Conservation (phyloP, 2,329 filamentous ascomycete genomes). For the Domatiomyces globalis region DNA sequence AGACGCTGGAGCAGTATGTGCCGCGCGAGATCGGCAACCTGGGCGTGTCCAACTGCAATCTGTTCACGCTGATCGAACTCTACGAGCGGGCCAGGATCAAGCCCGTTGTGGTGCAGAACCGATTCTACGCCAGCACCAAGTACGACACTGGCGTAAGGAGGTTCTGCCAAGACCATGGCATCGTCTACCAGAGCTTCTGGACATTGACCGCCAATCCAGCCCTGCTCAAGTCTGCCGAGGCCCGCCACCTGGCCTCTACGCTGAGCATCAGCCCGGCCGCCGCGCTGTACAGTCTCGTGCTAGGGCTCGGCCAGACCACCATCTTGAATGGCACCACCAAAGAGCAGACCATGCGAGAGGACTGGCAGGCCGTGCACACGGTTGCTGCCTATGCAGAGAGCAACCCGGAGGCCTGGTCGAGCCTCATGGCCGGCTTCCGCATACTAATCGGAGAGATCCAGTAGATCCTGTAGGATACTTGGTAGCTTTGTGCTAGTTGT, state of each 20-base stretch:
- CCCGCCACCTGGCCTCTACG: conserved; percentile 36
- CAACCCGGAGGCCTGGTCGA: conserved; percentile 37
- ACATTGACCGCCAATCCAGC: conserved; percentile 45
- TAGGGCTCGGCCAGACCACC: conserved; percentile 36
- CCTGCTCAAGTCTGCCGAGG: conserved; percentile 34
- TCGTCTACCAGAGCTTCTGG: conserved; percentile 49
- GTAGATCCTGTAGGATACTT: conserved; percentile 1
- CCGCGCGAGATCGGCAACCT: conserved; percentile 50
- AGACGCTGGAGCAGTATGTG: conserved; percentile 50
- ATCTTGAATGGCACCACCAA: conserved; percentile 46
- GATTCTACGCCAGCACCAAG: conserved; percentile 47
- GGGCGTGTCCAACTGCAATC: conserved; percentile 62
- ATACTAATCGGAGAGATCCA: conserved; percentile 22
- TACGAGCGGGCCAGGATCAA: conserved; percentile 32
- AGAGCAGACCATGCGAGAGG: conserved; percentile 36
- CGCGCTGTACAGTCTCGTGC: conserved; percentile 43
- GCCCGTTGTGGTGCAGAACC: conserved; percentile 59
- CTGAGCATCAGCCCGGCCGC: conserved; percentile 31
- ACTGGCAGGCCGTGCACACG: conserved; percentile 32
- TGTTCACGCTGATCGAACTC: conserved; percentile 35
- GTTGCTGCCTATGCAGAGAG: conserved; percentile 32
- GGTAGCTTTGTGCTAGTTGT: too few species aligned
- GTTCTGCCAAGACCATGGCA: conserved; percentile 38
- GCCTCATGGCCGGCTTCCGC: conserved; percentile 37
- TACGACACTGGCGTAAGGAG: conserved; percentile 48